phyloP scores from a whole-genome alignment of 1,284 basidiomycete species.

The Heterobasidion annosum region DNA sequence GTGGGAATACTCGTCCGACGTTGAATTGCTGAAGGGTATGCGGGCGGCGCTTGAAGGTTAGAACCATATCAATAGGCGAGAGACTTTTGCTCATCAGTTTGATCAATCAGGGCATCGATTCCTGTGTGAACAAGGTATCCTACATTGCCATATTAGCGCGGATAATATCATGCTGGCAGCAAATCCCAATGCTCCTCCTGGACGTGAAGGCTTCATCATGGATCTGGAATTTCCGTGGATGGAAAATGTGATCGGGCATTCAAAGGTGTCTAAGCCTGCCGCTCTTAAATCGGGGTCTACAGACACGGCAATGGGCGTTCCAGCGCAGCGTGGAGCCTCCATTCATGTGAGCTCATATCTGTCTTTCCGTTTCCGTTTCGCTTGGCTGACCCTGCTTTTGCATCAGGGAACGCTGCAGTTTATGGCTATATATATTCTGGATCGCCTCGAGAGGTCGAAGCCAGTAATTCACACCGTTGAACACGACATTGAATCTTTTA shows the following conservation, averaged over 20 bases:
- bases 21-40: conserved; percentile 5
- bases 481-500: not conserved
- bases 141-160: conserved; percentile 6
- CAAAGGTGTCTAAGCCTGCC: too few relatives aligned
- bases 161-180: conserved; percentile 8
- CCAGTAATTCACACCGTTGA: not conserved
- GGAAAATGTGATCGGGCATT: not conserved
- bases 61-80: not conserved
- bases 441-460: not conserved
- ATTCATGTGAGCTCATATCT: not conserved
- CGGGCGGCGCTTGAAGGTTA: conserved; percentile 3
- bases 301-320: not conserved
- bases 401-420: not conserved
- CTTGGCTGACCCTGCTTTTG: not conserved
- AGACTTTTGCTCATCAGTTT: not conserved
- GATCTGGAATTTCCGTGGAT: not conserved
- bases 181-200: not conserved
- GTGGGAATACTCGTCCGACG: conserved; percentile 7
- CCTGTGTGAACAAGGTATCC: conserved; percentile 1
- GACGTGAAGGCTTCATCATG: not conserved
- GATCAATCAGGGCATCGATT: conserved; percentile 2
- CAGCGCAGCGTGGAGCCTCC: not conserved
- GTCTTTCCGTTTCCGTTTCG: not conserved
- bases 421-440: not conserved
- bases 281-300: too few relatives aligned